Conservation (phyloP, 108 stramenopile genomes). For the Skeletonema tropicum region DNA sequence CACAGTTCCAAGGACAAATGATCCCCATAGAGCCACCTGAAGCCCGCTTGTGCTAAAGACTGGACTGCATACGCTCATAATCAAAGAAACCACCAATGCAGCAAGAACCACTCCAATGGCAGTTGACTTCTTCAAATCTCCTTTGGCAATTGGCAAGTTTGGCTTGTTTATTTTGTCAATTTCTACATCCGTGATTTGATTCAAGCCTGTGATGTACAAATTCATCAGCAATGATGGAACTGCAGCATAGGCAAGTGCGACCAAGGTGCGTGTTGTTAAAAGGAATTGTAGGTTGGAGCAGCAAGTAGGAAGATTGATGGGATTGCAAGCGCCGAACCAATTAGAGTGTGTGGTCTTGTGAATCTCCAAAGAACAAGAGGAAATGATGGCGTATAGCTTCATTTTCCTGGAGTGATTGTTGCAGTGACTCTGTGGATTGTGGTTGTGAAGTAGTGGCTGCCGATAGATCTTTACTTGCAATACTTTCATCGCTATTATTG, state of each 20-base stretch:
- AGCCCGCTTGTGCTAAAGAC: slow-evolving; percentile 61
- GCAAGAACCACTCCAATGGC: slow-evolving; percentile 66
- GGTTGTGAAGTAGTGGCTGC: slow-evolving; percentile 5
- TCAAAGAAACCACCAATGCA: slow-evolving; percentile 60
- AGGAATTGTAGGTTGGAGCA: slow-evolving; percentile 64
- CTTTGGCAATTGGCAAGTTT: slow-evolving; percentile 87
- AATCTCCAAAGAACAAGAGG: slow-evolving; percentile 89
- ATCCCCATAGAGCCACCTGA: slow-evolving; percentile 84
- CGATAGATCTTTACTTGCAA: not conserved
- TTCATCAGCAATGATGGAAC: slow-evolving; percentile 94
- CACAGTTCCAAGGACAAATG: slow-evolving; percentile 85
- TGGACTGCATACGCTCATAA: slow-evolving; percentile 68
- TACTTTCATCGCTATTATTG: not conserved
- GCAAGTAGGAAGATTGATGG: slow-evolving; percentile 90
- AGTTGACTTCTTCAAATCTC: slow-evolving; percentile 60
- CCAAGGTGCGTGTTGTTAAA: slow-evolving; percentile 52
- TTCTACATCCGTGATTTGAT: slow-evolving; percentile 97
- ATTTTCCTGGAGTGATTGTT: slow-evolving; percentile 2
- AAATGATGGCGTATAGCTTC: slow-evolving; percentile 40
- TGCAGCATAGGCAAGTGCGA: slow-evolving; percentile 75
- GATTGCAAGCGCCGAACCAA: slow-evolving; percentile 93
- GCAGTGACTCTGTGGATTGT: slow-evolving; percentile 1
- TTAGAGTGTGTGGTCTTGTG: slow-evolving; percentile 94
- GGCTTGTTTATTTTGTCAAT: slow-evolving; percentile 98
- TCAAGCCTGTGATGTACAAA: slow-evolving; percentile 95